Evolutionary conservation across 352 stramenopile genomes (phyloP).

Genomic region (Hyaloperonospora brassicae): DNA sequence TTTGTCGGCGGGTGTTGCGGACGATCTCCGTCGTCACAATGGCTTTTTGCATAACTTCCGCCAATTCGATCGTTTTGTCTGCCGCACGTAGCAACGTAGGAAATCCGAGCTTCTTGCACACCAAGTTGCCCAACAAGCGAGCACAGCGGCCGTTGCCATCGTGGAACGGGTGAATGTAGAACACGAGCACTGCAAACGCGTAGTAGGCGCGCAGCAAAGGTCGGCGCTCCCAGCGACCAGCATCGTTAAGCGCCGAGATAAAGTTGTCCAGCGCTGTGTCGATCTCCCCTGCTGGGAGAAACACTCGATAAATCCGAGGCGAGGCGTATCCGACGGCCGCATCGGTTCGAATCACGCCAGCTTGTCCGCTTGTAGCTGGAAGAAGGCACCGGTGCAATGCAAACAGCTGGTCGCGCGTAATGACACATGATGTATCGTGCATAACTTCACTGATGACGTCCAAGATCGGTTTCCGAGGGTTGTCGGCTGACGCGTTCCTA

Average conservation of each 20-base stretch:
- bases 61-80: constrained; percentile 78
- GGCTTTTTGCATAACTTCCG: constrained; percentile 63
- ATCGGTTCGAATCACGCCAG: constrained; percentile 44
- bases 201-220: constrained; percentile 74
- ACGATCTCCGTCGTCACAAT: constrained; percentile 67
- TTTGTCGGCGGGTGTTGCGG: constrained; percentile 46
- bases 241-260: constrained; percentile 40
- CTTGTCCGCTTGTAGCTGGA: constrained; percentile 31
- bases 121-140: constrained; percentile 59
- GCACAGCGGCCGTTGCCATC: constrained; percentile 77
- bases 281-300: constrained; percentile 62
- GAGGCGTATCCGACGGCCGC: constrained; percentile 70
- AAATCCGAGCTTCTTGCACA: constrained; percentile 67
- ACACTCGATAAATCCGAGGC: constrained; percentile 73
- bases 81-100: constrained; percentile 46
- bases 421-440: constrained; percentile 40
- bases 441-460: constrained; percentile 62
- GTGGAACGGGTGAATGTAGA: constrained; percentile 83
- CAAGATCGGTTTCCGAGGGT: constrained; percentile 35
- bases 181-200: constrained; percentile 68
- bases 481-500: constrained; percentile 10
- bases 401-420: constrained; percentile 56
- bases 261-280: constrained; percentile 34
- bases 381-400: constrained; percentile 51
- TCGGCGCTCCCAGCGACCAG: constrained; percentile 29